Evolutionary conservation across 2,329 filamentous ascomycete genomes (phyloP).

Genomic region (Apiospora kogelbergensis): DNA sequence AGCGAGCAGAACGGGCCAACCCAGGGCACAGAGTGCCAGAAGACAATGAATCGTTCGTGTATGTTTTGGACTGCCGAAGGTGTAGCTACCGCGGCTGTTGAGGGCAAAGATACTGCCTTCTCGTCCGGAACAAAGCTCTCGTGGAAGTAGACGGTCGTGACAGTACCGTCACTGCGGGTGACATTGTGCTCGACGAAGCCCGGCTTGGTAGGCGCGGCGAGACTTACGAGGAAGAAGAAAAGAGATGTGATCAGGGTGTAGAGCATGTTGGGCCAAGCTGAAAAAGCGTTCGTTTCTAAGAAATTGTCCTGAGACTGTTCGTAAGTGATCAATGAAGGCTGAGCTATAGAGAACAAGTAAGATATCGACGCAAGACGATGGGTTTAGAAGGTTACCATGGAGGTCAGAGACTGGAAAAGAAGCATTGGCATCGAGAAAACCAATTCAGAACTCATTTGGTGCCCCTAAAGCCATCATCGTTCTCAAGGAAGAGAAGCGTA

Average conservation of each 20-base stretch:
- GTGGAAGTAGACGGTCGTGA: not conserved
- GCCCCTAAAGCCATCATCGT: no score
- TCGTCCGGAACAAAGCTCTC: not conserved
- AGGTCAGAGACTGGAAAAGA: no score
- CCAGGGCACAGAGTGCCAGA: not conserved
- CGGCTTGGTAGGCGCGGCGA: not conserved
- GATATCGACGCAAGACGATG: no score
- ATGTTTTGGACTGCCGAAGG: no score
- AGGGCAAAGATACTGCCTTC: not conserved
- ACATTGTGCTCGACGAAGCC: not conserved
- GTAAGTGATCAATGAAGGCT: no score
- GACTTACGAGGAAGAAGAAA: not conserved
- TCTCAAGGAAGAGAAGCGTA: no score
- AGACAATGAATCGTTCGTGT: not conserved
- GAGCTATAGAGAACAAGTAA: not conserved
- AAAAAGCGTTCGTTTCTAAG: no score
- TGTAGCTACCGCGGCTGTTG: not conserved
- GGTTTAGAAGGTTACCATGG: no score
- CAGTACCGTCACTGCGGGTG: not conserved
- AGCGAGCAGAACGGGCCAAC: not conserved
- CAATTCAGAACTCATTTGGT: no score
- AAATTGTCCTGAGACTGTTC: not conserved
- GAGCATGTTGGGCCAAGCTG: not conserved
- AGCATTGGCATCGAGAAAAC: no score
- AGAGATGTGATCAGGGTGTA: not conserved